Evolutionary conservation across 1,284 basidiomycete species (phyloP), one percentile per base, ranked within the genome.

Genomic region (Malassezia equina): DNA sequence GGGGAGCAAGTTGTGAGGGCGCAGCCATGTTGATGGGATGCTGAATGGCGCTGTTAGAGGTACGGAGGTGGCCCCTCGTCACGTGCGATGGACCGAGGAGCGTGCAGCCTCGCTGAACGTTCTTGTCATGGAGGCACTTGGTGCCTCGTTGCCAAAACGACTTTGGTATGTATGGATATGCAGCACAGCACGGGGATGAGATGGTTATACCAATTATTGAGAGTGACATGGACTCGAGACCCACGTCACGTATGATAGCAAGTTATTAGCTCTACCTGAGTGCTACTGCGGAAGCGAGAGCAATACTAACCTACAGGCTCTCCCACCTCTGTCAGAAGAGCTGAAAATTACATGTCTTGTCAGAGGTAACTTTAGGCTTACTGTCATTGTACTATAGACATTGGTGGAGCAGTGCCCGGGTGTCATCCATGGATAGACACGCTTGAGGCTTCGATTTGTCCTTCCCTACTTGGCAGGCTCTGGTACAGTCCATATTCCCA

Each of bases 201-300:
- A 27, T 31, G 12, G 27, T 24, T 41, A n/a, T 36, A 28, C 33
- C 33, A 21, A 34, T 36, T 13, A 15, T 17, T 29, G 15, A 11
- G 46, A 54, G 47, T 34, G 46, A n/a, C 8, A 31, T 55, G 53
- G 53, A 51, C 41, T 51, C 47, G 53, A 55, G 53, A 55, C 53
- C 53, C 47, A 55, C 25, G 19, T 27, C 47, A 33, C 43, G 42
- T n/a, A 32, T 21, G 48, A 39, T 27, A n/a, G n/a, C n/a, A 46
- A 25, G 47, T 66, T 68, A 71, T 73, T 73, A 71, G 69, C 70
- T 73, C 69, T 71, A 73, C 64, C 70, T 73, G 70, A 73, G 48
- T 23, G 24, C 46, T 15, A 21, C 36, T 39, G 36, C n/a, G 2
- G 11, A 39, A 19, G 36, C 36, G 11, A 39, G 36, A 21, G 19